phyloP scores from a whole-genome alignment of 352 stramenopile species.

The Phytophthora colocasiae region DNA sequence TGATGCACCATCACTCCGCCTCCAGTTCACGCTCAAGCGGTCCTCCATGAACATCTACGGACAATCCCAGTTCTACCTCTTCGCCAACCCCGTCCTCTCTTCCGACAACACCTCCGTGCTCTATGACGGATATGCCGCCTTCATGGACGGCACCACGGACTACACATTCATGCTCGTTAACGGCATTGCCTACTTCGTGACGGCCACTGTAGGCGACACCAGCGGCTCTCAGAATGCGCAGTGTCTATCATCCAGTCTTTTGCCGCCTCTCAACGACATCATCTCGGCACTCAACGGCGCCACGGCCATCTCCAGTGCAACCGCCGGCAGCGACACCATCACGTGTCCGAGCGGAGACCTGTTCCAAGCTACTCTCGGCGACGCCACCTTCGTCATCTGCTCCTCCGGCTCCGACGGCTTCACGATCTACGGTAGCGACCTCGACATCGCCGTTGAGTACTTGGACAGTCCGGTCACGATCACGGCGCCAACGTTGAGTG shows the following conservation, averaged over 20 bases:
- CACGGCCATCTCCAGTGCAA: conserved; percentile 13
- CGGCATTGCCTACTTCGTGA: conserved; percentile 36
- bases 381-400: conserved; percentile 35
- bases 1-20: conserved; percentile 34
- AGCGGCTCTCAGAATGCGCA: conserved; percentile 11
- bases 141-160: conserved; percentile 21
- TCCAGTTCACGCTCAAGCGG: conserved; percentile 43
- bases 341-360: conserved; percentile 28
- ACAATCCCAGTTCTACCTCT: conserved; percentile 38
- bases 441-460: conserved; percentile 31
- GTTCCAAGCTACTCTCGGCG: conserved; percentile 32
- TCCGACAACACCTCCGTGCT: conserved; percentile 27
- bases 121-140: conserved; percentile 35
- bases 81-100: conserved; percentile 39
- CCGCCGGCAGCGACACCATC: conserved; percentile 12
- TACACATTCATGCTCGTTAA: conserved; percentile 38
- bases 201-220: conserved; percentile 12
- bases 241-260: conserved; percentile 19
- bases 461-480: conserved; percentile 24
- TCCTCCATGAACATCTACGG: conserved; percentile 37
- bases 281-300: conserved; percentile 22
- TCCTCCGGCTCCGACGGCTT: conserved; percentile 14
- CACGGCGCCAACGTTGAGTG: conserved; percentile 17
- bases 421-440: conserved; percentile 29
- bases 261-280: conserved; percentile 29